phyloP scores from a whole-genome alignment of 2,329 filamentous ascomycete genomes.

The Phialocephala sp. region DNA sequence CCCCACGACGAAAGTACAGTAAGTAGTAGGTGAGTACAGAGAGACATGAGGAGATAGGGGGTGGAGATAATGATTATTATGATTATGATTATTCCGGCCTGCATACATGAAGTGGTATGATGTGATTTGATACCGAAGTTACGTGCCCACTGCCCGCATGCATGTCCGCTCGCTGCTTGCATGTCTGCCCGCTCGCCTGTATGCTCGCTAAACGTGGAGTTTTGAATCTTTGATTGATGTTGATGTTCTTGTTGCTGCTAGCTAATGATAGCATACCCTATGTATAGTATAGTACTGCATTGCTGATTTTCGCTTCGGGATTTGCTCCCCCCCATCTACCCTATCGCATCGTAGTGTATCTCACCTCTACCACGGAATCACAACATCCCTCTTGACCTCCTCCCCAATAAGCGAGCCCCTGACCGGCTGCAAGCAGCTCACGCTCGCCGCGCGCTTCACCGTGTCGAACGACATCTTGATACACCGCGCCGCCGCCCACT shows the following conservation, averaged over 20 bases:
- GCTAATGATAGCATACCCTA: background rate
- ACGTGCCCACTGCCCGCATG: no score
- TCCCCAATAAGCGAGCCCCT: constrained; percentile 23
- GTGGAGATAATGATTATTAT: no score
- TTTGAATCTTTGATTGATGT: background rate
- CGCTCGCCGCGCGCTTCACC: constrained; percentile 24
- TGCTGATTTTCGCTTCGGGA: background rate
- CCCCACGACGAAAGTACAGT: no score
- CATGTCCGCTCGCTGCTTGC: no score
- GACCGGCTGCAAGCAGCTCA: constrained; percentile 31
- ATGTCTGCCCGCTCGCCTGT: no score
- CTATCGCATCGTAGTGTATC: background rate
- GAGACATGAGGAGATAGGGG: no score
- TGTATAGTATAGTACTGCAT: background rate
- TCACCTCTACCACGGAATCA: constrained; percentile 32
- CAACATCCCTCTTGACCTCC: constrained; percentile 22
- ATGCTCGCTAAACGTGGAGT: no score
- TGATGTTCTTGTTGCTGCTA: background rate
- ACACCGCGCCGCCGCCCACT: constrained; percentile 28
- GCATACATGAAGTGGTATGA: background rate
- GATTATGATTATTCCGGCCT: no score
- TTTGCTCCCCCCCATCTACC: no score
- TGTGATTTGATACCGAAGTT: background rate
- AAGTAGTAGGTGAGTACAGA: no score
- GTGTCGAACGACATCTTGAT: constrained; percentile 34